Evolutionary conservation across 257 asterid species (phyloP).

Genomic region (Solanum pimpinellifolium): DNA sequence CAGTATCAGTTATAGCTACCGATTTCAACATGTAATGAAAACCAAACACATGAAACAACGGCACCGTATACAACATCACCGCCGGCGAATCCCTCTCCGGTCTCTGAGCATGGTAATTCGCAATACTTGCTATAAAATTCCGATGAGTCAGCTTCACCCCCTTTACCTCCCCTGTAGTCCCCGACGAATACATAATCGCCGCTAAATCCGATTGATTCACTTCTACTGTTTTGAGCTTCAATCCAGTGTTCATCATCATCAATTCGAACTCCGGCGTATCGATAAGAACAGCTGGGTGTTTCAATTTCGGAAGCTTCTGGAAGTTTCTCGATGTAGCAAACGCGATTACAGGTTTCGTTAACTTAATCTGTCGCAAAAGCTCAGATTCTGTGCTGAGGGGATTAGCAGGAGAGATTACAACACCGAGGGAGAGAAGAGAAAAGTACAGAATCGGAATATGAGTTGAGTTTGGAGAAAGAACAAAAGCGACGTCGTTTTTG

Average conservation of each 20-base stretch:
- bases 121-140: constrained; percentile 30
- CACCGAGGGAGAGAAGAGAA: constrained; percentile 38
- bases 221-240: constrained; percentile 1
- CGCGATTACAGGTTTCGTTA: constrained; percentile 25
- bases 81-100: constrained; percentile 9
- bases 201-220: constrained; percentile 38
- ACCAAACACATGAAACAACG: constrained; percentile 47
- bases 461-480: constrained; percentile 28
- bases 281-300: constrained; percentile 10
- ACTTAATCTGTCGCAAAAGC: constrained; percentile 15
- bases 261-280: constrained; percentile 32
- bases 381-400: constrained; percentile 25
- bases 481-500: constrained; percentile 22
- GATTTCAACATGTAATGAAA: constrained; percentile 25
- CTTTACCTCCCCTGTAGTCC: constrained; percentile 55
- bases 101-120: constrained; percentile 1
- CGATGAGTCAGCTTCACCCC: constrained; percentile 44
- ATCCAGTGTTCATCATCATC: constrained; percentile 8
- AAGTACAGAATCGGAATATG: constrained; percentile 29
- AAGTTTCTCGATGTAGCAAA: constrained; percentile 29
- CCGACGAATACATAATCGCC: constrained; percentile 50
- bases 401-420: constrained; percentile 25
- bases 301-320: constrained; percentile 17
- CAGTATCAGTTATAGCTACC: constrained; percentile 35
- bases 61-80: constrained; percentile 24